These are phyloP conservation scores for Cymbidium sinense DNA, from an alignment of 106 monocot genomes.

Conservation along the genomic window DNA sequence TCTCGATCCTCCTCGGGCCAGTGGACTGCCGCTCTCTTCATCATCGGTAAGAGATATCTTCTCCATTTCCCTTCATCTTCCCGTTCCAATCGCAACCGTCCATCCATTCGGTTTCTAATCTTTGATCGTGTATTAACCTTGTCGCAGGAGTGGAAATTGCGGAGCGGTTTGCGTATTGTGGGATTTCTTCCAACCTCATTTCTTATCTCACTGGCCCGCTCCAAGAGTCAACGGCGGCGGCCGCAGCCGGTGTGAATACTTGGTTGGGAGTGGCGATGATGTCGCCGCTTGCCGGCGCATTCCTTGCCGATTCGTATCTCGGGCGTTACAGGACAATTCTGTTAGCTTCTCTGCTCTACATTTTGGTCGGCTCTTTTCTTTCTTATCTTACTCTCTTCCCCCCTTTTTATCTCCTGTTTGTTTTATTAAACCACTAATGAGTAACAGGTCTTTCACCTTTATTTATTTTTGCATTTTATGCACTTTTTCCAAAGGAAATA, in stretches of 20 bases:
- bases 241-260: constrained; percentile 37
- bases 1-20: constrained; percentile 22
- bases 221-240: constrained; percentile 33
- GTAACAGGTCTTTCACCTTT: too few species aligned
- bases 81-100: too few species aligned
- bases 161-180: constrained; percentile 46
- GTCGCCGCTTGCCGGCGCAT: constrained; percentile 44
- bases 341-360: constrained; percentile 32
- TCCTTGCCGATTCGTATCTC: constrained; percentile 45
- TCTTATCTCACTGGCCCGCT: constrained; percentile 54
- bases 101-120: too few species aligned
- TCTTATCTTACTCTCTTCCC: too few species aligned
- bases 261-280: constrained; percentile 37
- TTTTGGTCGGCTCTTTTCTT: constrained; percentile 20
- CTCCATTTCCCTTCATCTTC: neutral
- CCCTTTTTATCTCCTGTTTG: neutral
- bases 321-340: constrained; percentile 46
- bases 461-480: too few species aligned
- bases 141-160: constrained; percentile 44
- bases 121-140: neutral
- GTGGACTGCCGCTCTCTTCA: constrained; percentile 37
- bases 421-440: neutral
- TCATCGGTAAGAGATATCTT: constrained; percentile 24
- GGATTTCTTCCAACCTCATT: constrained; percentile 45
- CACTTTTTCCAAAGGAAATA: too few species aligned